phyloP scores from a whole-genome alignment of 2,329 filamentous ascomycete genomes.

The Didymellaceae sp. region DNA sequence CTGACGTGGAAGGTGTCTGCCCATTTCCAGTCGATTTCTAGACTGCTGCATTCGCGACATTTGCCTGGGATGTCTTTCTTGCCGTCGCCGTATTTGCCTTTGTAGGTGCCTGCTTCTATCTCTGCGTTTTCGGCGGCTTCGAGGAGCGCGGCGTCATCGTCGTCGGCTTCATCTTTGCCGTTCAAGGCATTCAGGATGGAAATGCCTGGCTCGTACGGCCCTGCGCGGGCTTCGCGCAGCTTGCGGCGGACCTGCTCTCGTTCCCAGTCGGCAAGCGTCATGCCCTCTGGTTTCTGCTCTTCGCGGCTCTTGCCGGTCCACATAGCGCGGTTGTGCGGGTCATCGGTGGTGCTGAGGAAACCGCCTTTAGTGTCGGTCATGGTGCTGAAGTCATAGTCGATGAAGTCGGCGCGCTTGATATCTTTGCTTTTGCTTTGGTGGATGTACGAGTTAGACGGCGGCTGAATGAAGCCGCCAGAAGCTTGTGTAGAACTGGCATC shows the following conservation, averaged over 20 bases:
- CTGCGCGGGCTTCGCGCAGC: slow-evolving; percentile 74
- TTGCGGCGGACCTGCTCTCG: slow-evolving; percentile 75
- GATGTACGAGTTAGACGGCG: slow-evolving; percentile 59
- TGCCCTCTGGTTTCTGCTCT: slow-evolving; percentile 78
- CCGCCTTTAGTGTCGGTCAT: slow-evolving; percentile 99
- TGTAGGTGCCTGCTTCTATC: slow-evolving; percentile 36
- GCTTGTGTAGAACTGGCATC: slow-evolving; percentile 67
- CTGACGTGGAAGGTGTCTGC: slow-evolving; percentile 78
- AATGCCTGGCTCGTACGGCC: slow-evolving; percentile 88
- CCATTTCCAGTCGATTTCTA: slow-evolving; percentile 97
- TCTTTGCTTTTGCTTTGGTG: slow-evolving; percentile 73
- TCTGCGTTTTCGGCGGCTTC: slow-evolving; percentile 53
- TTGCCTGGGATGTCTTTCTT: slow-evolving; percentile 63
- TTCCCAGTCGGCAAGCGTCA: slow-evolving; percentile 94
- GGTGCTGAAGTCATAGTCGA: slow-evolving; percentile 97
- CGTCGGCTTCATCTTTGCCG: slow-evolving; percentile 36
- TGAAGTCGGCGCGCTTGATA: slow-evolving; percentile 78
- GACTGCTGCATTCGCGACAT: slow-evolving; percentile 80
- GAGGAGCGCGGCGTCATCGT: slow-evolving; percentile 34
- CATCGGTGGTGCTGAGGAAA: slow-evolving; percentile 88
- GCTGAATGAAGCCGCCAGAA: slow-evolving; percentile 45
- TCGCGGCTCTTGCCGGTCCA: slow-evolving; percentile 49
- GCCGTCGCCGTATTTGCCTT: slow-evolving; percentile 44
- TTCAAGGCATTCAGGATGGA: slow-evolving; percentile 68
- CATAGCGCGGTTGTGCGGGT: slow-evolving; percentile 84